These are phyloP conservation scores for Rhododendron ferrugineum DNA, from an alignment of 148 eudicot genomes.

Conservation along the genomic window DNA sequence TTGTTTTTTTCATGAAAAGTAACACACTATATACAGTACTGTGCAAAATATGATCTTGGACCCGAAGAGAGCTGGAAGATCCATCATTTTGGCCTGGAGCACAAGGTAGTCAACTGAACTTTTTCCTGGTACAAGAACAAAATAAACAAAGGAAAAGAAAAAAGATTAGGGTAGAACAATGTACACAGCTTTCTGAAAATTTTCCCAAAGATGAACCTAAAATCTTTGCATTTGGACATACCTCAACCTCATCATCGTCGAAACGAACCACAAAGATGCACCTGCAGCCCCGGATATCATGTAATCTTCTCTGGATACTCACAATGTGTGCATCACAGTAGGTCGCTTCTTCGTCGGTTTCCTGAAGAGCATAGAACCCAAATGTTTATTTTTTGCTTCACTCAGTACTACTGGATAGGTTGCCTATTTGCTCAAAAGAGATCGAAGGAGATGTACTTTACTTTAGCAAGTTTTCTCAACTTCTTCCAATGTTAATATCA, in stretches of 20 bases:
- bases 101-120: constrained; percentile 42
- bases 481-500: not conserved
- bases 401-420: not conserved
- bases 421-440: not conserved
- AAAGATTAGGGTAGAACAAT: not conserved
- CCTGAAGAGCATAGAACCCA: constrained; percentile 30
- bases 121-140: constrained; percentile 41
- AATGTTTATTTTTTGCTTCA: not conserved
- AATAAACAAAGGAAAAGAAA: not conserved
- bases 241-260: constrained; percentile 56
- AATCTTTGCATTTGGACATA: constrained; percentile 14
- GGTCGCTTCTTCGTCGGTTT: constrained; percentile 47
- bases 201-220: not conserved
- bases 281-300: constrained; percentile 54
- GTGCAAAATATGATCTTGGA: not conserved
- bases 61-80: not conserved
- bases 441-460: not conserved
- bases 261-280: constrained; percentile 75
- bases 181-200: not conserved
- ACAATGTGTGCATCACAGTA: constrained; percentile 66
- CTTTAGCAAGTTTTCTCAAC: not conserved
- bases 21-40: not conserved
- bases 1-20: not conserved
- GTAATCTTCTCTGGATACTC: constrained; percentile 54
- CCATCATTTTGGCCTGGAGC: constrained; percentile 51